Percentiles rank a stretch among this genome's conserved stretches.
Conservation (phyloP, 176 grass and related monocot genomes). For the Carex littledalei region DNA sequence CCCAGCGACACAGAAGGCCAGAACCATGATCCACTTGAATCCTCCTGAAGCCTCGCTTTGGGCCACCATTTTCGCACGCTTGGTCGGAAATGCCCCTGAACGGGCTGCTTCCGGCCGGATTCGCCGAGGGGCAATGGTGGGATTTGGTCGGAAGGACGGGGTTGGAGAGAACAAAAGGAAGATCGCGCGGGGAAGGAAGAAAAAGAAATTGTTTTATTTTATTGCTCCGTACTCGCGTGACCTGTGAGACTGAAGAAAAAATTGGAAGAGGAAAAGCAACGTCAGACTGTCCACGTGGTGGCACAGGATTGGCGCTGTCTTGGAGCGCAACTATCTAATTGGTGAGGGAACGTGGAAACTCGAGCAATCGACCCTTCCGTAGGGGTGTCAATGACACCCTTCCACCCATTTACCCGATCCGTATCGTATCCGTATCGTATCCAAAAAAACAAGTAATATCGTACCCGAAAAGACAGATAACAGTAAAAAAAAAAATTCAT, state of each 20-base stretch:
- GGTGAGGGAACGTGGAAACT: slow-evolving; percentile 12
- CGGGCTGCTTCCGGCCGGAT: not conserved
- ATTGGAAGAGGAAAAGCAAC: not conserved
- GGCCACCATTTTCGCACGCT: not conserved
- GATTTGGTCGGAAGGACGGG: not conserved
- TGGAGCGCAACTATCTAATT: not conserved
- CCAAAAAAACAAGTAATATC: no score
- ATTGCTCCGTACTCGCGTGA: not conserved
- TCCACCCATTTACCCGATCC: no score
- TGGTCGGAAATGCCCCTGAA: not conserved
- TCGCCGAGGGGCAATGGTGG: slow-evolving; percentile 5
- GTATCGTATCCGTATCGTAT: no score
- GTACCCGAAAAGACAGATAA: no score
- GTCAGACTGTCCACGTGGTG: slow-evolving; percentile 13
- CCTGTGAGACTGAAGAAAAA: not conserved
- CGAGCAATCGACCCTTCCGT: no score
- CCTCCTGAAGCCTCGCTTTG: not conserved
- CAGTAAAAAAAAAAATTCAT: no score
- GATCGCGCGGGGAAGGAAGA: not conserved
- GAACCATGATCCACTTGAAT: slow-evolving; percentile 53
- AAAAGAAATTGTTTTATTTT: not conserved
- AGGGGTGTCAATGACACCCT: no score
- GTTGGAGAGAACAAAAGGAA: not conserved
- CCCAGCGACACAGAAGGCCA: slow-evolving; percentile 80
- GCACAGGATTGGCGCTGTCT: not conserved